Base-by-base conservation (phyloP, 257 asterid genomes). In the Salvia hispanica region DNA sequence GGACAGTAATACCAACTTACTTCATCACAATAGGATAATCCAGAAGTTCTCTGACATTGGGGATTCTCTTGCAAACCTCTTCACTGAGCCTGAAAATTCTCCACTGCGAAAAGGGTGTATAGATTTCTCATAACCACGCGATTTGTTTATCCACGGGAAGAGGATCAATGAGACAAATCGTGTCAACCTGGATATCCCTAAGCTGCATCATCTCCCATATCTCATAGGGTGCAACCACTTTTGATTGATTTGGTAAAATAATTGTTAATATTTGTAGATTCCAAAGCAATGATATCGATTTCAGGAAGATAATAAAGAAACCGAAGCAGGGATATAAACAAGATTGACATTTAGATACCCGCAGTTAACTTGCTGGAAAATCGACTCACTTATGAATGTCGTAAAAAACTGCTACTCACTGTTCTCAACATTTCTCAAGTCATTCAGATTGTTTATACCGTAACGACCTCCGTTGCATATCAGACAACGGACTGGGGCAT, bases 171-270 rank as follows among this genome's bases (percentile, higher is more conserved):
- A 70, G 54, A 11, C 3, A 4, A 5, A 39, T 7, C 0, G 3
- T 4, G 2, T 7, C 4, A 31, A 63, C 8, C 5, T 31, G 6
- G 0, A 63, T 2, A 46, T 46, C 15, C 69, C 58, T 33, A 31
- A 63, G 69, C 4, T 63, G 57, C 33, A 12, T 15, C 74, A 69
- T 69, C 67, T 46, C 60, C 74, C 74, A 69, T 48, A 69, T 67
- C 47, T 54, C 64, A 25, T 6, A 16, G 16, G 63, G 72, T 36
- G 51, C 65, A 25, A 9, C 8, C 53, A 47, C 53, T 13, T 0
- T 6, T 60, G 31, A 50, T 15, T 0, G 56, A 15, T 1, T 7
- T 7, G 56, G 12, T 3, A 6, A 0, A 0, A 1, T 2, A 7
- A 50, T 50, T n/a, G 4, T 50, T 8, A 50, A 16, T 50, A 4